Evolutionary conservation across 1,284 basidiomycete genomes (phyloP).

Genomic region (Ustilago bromivora): DNA sequence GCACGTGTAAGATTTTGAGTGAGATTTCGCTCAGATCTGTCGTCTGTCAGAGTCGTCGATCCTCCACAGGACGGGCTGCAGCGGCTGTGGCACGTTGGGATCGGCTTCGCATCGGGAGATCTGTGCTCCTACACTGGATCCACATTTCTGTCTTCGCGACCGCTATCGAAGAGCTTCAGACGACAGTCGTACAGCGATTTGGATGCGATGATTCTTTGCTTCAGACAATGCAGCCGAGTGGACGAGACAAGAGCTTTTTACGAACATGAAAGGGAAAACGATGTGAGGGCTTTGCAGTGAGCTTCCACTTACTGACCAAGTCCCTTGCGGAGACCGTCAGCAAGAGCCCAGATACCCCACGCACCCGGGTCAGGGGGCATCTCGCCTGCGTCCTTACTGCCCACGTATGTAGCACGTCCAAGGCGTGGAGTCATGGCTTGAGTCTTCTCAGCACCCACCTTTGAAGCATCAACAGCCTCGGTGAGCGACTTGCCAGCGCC

Average conservation of each 20-base stretch:
- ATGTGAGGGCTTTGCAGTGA: neutral
- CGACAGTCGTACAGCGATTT: neutral
- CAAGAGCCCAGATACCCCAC: slow-evolving; percentile 73
- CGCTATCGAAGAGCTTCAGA: too few species aligned
- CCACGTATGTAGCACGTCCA: slow-evolving; percentile 74
- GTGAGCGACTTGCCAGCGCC: slow-evolving; percentile 63
- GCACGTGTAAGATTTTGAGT: neutral
- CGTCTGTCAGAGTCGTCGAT: neutral
- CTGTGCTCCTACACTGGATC: neutral
- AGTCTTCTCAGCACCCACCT: slow-evolving; percentile 73
- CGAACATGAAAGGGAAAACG: neutral
- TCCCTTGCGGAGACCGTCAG: slow-evolving; percentile 64
- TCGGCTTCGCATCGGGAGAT: neutral
- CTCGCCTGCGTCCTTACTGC: slow-evolving; percentile 61
- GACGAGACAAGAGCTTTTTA: neutral
- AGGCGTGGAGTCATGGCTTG: slow-evolving; percentile 73
- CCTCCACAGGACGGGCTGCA: neutral
- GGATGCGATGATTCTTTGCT: slow-evolving; percentile 1
- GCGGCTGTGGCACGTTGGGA: neutral
- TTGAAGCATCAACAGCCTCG: slow-evolving; percentile 71
- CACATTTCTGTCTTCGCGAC: too few species aligned
- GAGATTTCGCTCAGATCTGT: neutral
- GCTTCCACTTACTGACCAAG: slow-evolving; percentile 34
- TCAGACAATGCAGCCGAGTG: slow-evolving; percentile 5
- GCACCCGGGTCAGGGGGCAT: slow-evolving; percentile 74